Base-by-base conservation (phyloP, 2,329 filamentous ascomycete genomes). In the Colletotrichum camelliae region DNA sequence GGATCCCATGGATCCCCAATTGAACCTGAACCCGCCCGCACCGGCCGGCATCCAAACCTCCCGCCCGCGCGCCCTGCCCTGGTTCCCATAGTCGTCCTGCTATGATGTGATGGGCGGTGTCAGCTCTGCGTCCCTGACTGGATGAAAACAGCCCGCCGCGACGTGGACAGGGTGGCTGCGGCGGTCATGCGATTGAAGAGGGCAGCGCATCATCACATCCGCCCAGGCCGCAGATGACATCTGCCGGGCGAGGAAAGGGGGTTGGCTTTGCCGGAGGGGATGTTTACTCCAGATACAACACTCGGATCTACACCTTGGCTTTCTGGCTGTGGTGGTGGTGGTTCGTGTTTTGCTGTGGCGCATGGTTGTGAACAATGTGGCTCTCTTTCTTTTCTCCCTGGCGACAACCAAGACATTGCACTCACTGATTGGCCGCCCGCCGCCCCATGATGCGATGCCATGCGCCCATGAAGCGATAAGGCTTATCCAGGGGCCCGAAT, bases 111-210 rank as follows among this genome's bases (percentile, higher is more conserved):
- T 64, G 72, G 12, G 69, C 62, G 72, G 72, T 75, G 72, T 75
- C 68, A 72, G 72, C 72, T 72, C 65, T 43, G 33, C 64, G 21
- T 39, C n/a, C 43, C 57, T 60, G 43, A 68, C 39, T 73, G 74
- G 74, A 73, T 18, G 74, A 74, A 69, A 73, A 69, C 74, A 65
- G 70, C 57, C 71, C 43, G 43, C 43, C 43, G 65, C 74, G 70
- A 73, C 74, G 74, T 74, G 74, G 74, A 68, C 62, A 43, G 35
- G 57, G 70, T 73, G 70, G 70, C 74, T 75, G 74, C 70, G 37
- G 43, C 33, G 74, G 70, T 75, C 64, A 69, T 61, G 58, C 70
- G 64, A 75, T 60, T 33, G 31, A 68, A 67, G 62, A 39, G 70
- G 48, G 43, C 31, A 37, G 24, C 70, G 58, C 58, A 61, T 61